Base-by-base conservation (phyloP, 352 stramenopile genomes). In the Globisporangium recalcitrans region DNA sequence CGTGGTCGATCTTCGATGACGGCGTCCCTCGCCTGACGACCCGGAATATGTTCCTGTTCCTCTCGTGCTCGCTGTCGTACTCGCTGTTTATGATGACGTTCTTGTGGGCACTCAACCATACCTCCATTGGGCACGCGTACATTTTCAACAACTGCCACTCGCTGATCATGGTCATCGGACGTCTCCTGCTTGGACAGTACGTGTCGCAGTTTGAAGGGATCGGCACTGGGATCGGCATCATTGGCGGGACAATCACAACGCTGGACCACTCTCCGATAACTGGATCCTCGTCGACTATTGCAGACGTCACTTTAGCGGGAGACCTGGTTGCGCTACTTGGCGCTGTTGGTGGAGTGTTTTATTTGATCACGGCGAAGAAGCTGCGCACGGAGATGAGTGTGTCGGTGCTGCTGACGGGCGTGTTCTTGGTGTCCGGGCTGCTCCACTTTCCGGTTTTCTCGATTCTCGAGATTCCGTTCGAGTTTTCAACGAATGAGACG, bases 111-210 rank as follows among this genome's bases (percentile, higher is more conserved):
- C 64, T 95, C 16, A 75, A 72, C 38, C 80, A 87, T 66, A 93
- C 85, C 49, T 93, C 83, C 7, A 88, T 91, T 61, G 78, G 83
- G 51, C 83, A 92, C 63, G 85, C 82, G 59, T 93, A 91, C 58
- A 91, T 93, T 63, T 91, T 93, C 76, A 93, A 95, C 72, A 95
- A 93, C 59, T 91, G 82, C 59, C 85, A 93, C 64, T 93, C 83
- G 61, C 66, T 93, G 52, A 72, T 93, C 24, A 88, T 95, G 72
- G 78, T 95, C 19, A 64, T 91, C 2, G 77, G 77, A 0, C 80
- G 82, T 3, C 56, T 91, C 21, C 34, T 87, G 0, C 68, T 88
- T 19, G 83, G 80, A 0, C 68, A 84, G 27, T 80, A 81, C 51
- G 77, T 95, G 16, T 85, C 78, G 16, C 74, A 88, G 65, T 88